Base-by-base conservation (phyloP, 164 flowering plant genomes). In the Amborella trichopoda region DNA sequence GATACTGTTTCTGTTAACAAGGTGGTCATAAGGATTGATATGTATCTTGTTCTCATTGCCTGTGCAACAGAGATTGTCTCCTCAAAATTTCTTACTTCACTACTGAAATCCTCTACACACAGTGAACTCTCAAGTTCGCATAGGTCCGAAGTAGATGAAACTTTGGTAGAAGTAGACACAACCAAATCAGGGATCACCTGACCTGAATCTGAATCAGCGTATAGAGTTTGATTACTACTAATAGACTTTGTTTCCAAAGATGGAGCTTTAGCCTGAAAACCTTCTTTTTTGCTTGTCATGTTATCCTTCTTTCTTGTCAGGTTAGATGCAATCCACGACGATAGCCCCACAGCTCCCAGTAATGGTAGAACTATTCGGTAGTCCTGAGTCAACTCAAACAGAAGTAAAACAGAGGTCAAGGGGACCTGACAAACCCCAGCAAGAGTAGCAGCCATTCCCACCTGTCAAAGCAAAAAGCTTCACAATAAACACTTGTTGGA, bases 381-480 rank as follows among this genome's bases (percentile, higher is more conserved):
- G 64, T 90, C 98, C 58, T 78, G 84, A 44, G 95, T 86, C 52
- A 90, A 67, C 52, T 90, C 94, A 70, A 90, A 90, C 21, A 90
- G 84, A 37, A 90, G 83, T 50, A 90, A 49, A 45, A 86, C 98
- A 48, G 98, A 60, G 30, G 98, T 83, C 32, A 90, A 79, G 26
- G 98, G 98, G 28, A 90, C 98, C 60, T 83, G 89, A 59, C 98
- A 90, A 23, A 90, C 98, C 27, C 94, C 94, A 40, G 95, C 91
- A 52, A 90, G 87, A 44, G 98, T 90, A 50, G 95, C 98, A 53
- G 98, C 98, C 98, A 90, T 90, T 36, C 98, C 98, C 54, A 90
- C 98, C 95, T 85, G 72, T 64, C 69, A 11, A 17, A 3, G 36
- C 38, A 53, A 48, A 13, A 17, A 20, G 25, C 18, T 16, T 20